phyloP scores from a whole-genome alignment of 2,329 filamentous ascomycete genomes.

The Aureobasidium sp. region DNA sequence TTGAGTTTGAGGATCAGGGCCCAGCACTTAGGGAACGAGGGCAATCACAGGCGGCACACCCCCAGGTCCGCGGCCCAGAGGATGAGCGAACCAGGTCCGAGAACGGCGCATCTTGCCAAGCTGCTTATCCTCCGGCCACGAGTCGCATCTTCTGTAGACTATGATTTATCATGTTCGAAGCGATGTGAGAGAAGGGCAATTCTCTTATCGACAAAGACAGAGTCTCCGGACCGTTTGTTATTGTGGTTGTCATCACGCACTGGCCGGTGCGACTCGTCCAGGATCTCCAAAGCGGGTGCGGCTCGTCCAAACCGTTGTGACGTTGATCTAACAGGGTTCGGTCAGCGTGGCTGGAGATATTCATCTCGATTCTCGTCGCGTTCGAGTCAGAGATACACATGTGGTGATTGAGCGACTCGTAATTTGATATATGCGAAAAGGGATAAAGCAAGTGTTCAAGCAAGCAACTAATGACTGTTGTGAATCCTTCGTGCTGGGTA shows the following conservation, averaged over 20 bases:
- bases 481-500: neutral
- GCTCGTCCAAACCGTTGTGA: neutral
- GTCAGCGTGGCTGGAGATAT: neutral
- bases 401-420: neutral
- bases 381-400: neutral
- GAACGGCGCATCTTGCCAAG: neutral
- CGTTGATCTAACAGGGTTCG: neutral
- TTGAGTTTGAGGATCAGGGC: conserved; percentile 5
- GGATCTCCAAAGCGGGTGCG: neutral
- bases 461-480: neutral
- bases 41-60: neutral
- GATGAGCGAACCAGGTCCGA: neutral
- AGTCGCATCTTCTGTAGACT: no score
- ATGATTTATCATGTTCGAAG: neutral
- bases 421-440: neutral
- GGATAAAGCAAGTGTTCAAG: neutral
- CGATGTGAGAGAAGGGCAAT: neutral
- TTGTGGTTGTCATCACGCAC: neutral
- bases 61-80: neutral
- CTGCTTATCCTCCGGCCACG: no score
- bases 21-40: neutral
- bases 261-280: neutral
- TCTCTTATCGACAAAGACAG: neutral
- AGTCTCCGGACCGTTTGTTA: neutral
- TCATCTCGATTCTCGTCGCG: neutral